Evolutionary conservation across 2,329 filamentous ascomycete species (phyloP).

Genomic region (Talaromyces verruculosus): DNA sequence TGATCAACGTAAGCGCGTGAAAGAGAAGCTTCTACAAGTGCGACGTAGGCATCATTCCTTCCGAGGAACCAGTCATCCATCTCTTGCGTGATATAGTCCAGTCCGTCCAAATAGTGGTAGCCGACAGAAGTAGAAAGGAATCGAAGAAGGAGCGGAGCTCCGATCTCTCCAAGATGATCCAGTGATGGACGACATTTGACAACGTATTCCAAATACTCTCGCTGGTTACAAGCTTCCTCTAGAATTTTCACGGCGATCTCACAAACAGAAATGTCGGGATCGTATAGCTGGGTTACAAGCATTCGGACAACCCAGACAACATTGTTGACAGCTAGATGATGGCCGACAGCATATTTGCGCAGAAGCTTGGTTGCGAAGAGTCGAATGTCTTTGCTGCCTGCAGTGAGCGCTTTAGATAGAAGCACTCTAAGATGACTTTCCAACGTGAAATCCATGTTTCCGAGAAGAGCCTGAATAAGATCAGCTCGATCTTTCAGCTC

Average conservation of each 20-base stretch:
- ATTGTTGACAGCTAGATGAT: conserved; percentile 55
- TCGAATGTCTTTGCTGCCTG: conserved; percentile 83
- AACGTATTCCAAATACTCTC: conserved; percentile 87
- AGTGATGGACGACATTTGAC: conserved; percentile 93
- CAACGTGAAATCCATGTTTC: conserved; percentile 88
- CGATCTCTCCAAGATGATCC: conserved; percentile 94
- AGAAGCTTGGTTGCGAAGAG: conserved; percentile 86
- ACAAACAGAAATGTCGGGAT: conserved; percentile 94
- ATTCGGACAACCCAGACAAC: conserved; percentile 95
- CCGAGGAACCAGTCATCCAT: conserved; percentile 99
- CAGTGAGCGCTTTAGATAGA: conserved; percentile 88
- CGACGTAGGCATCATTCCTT: conserved; percentile 93
- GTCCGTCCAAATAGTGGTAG: conserved; percentile 92
- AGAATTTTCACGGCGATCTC: conserved; percentile 95
- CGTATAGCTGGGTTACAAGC: conserved; percentile 96
- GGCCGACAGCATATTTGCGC: conserved; percentile 75
- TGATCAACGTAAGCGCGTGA: conserved; percentile 71
- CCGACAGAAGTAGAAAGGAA: conserved; percentile 96
- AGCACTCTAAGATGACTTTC: conserved; percentile 88
- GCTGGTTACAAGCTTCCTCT: conserved; percentile 94
- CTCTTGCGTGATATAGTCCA: conserved; percentile 98
- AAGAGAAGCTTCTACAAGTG: conserved; percentile 90
- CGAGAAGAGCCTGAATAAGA: conserved; percentile 81
- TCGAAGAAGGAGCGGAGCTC: conserved; percentile 83
- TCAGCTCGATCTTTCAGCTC: conserved; percentile 89